Evolutionary conservation across 306 rosid species (phyloP).

Genomic region (Gastrolobium villosum): DNA sequence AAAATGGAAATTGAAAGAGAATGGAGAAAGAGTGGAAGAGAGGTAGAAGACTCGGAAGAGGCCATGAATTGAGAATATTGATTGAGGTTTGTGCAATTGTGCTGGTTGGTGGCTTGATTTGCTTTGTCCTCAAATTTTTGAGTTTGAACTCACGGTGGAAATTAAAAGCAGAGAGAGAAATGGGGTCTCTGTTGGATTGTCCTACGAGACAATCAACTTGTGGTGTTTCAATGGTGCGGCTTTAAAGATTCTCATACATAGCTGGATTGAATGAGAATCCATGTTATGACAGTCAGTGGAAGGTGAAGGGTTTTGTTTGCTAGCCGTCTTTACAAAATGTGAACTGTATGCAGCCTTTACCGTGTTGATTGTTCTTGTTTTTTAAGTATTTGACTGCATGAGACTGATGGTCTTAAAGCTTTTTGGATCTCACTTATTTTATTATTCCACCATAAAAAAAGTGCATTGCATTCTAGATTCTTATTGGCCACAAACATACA

Average conservation of each 20-base stretch:
- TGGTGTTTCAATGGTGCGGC: neutral
- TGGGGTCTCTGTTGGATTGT: slow-evolving; percentile 30
- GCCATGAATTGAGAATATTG: slow-evolving; percentile 48
- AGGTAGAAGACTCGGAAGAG: neutral
- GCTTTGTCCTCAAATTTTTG: slow-evolving; percentile 16
- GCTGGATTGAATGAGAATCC: slow-evolving; percentile 41
- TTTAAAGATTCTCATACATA: slow-evolving; percentile 13
- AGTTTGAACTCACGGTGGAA: slow-evolving; percentile 13
- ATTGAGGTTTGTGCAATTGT: slow-evolving; percentile 26
- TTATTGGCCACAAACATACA: neutral
- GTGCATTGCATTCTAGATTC: neutral
- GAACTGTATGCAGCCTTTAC: slow-evolving; percentile 5
- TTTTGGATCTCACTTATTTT: neutral
- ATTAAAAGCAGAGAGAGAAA: slow-evolving; percentile 4
- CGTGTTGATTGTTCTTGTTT: neutral
- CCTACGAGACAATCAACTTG: neutral
- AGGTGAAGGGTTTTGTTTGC: slow-evolving; percentile 27
- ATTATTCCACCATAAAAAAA: neutral
- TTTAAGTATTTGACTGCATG: neutral
- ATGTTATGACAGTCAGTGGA: slow-evolving; percentile 30
- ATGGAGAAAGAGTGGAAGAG: slow-evolving; percentile 12
- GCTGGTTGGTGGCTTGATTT: slow-evolving; percentile 40
- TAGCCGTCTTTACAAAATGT: neutral
- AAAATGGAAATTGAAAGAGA: slow-evolving; percentile 38
- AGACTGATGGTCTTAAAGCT: neutral